These are phyloP conservation scores for Alternaria sp. DNA, from an alignment of 2,329 filamentous ascomycete genomes.

Conservation along the genomic window DNA sequence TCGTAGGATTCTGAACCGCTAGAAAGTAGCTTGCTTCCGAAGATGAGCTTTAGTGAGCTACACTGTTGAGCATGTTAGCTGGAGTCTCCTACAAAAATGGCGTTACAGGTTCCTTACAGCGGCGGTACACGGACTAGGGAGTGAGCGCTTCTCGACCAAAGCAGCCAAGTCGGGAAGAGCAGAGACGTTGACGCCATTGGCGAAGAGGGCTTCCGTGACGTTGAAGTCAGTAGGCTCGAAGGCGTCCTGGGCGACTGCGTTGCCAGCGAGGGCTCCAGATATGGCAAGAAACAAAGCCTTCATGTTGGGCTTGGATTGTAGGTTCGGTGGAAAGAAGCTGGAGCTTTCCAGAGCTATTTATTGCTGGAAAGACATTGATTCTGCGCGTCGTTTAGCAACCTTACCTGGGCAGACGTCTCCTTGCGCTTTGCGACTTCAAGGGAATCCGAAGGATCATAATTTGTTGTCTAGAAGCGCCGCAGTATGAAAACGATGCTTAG, in stretches of 20 bases:
- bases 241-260: background rate
- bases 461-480: background rate
- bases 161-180: slow-evolving; percentile 12
- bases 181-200: slow-evolving; percentile 18
- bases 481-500: background rate
- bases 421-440: background rate
- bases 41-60: slow-evolving; percentile 14
- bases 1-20: slow-evolving; percentile 12
- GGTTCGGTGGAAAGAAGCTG: background rate
- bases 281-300: background rate
- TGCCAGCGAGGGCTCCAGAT: background rate
- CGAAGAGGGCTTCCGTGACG: slow-evolving; percentile 17
- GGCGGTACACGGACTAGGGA: slow-evolving; percentile 7
- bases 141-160: background rate
- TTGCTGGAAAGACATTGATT: background rate
- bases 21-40: slow-evolving; percentile 11
- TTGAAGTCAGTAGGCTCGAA: slow-evolving; percentile 17
- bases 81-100: background rate
- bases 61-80: background rate
- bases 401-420: background rate
- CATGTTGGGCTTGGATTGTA: background rate
- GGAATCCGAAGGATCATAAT: background rate
- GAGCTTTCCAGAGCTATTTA: background rate
- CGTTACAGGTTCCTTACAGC: slow-evolving; percentile 14
- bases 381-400: background rate